These are phyloP conservation scores for Trichosporon coremiiforme DNA, from an alignment of 1,284 basidiomycete genomes.

Conservation along the genomic window DNA sequence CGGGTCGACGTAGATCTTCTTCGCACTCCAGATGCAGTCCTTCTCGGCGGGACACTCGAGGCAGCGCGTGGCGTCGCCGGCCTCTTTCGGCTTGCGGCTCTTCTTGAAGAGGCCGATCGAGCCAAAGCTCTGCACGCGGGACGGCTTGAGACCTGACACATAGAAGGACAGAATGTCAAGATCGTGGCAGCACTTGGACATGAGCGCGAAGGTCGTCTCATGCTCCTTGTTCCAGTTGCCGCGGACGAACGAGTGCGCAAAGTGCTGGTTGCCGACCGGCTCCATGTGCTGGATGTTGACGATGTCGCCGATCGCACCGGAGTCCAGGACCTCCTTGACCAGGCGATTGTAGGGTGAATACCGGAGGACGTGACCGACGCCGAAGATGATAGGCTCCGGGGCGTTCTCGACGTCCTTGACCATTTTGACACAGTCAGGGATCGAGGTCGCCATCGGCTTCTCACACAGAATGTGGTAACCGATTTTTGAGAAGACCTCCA, in stretches of 20 bases:
- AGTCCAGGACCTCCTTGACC: conserved; percentile 69
- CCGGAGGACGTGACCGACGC: conserved; percentile 82
- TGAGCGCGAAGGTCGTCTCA: conserved; percentile 72
- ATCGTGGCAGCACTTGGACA: conserved; percentile 88
- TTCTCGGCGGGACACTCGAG: conserved; percentile 70
- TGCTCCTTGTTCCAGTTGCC: conserved; percentile 75
- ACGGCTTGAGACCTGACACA: conserved; percentile 60
- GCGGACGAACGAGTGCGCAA: conserved; percentile 69
- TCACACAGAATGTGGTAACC: conserved; percentile 86
- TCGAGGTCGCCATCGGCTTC: conserved; percentile 80
- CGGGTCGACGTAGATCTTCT: conserved; percentile 59
- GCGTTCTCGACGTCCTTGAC: conserved; percentile 68
- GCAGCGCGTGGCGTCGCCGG: conserved; percentile 69
- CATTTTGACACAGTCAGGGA: conserved; percentile 73
- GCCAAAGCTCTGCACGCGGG: conserved; percentile 77
- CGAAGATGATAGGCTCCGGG: conserved; percentile 65
- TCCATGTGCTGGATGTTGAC: conserved; percentile 64
- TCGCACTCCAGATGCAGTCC: conserved; percentile 79
- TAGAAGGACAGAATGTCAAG: conserved; percentile 77
- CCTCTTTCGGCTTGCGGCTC: conserved; percentile 67
- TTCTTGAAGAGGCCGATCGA: conserved; percentile 77
- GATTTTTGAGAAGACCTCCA: conserved; percentile 70
- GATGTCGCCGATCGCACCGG: conserved; percentile 70
- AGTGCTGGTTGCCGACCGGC: conserved; percentile 55
- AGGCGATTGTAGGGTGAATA: conserved; percentile 79